Conservation (phyloP, 2,329 filamentous ascomycete genomes). For the Albophoma yamanashiensis region DNA sequence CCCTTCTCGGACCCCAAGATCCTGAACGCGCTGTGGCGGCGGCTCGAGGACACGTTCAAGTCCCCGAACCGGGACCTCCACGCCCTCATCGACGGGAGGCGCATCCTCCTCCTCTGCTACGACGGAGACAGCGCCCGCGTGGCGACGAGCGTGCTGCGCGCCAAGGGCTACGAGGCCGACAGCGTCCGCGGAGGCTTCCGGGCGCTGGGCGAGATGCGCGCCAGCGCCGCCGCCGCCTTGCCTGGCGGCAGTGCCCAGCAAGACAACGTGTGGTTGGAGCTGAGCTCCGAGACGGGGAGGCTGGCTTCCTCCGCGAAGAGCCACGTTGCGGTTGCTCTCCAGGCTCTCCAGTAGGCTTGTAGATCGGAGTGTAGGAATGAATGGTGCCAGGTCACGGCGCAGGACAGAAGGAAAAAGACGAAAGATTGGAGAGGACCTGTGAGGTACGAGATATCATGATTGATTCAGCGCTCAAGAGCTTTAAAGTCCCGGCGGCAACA, state of each 20-base stretch:
- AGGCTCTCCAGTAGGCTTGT: background rate
- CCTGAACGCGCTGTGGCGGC: constrained; percentile 34
- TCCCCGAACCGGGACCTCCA: constrained; percentile 9
- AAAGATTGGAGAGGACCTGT: background rate
- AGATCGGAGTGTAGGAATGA: background rate
- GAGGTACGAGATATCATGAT: background rate
- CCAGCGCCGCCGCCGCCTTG: background rate
- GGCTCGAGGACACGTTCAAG: constrained; percentile 32
- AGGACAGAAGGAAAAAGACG: background rate
- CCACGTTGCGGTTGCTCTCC: background rate
- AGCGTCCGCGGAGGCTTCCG: constrained; percentile 31
- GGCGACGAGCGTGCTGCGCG: constrained; percentile 41
- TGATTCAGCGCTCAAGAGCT: background rate
- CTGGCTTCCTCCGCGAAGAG: background rate
- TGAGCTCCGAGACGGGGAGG: background rate
- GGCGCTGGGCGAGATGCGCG: constrained; percentile 3
- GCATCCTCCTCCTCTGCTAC: constrained; percentile 39
- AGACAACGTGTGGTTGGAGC: background rate
- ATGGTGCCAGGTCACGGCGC: background rate
- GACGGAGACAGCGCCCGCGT: constrained; percentile 43
- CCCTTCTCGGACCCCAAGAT: constrained; percentile 35
- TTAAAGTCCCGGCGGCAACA: background rate
- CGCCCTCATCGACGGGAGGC: constrained; percentile 16
- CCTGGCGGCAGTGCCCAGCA: background rate
- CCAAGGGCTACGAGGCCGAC: constrained; percentile 34